Evolutionary conservation across 306 rosid species (phyloP).

Genomic region (Fagus crenata): DNA sequence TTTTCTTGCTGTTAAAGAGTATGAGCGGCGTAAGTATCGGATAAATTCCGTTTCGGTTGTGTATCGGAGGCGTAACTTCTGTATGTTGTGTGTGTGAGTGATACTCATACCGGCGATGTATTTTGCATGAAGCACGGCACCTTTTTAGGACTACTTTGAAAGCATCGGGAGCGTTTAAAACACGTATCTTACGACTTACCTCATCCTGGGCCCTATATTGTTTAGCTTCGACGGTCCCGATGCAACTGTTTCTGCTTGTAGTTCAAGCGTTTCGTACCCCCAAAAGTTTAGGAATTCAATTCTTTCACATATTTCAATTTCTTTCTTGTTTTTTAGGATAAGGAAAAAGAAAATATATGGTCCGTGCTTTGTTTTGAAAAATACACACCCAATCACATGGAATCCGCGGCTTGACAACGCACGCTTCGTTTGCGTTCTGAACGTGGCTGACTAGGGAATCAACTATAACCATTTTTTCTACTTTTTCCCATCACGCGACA

Average conservation of each 20-base stretch:
- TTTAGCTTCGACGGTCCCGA: slow-evolving; percentile 11
- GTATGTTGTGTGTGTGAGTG: neutral
- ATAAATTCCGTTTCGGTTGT: neutral
- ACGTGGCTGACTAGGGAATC: slow-evolving; percentile 28
- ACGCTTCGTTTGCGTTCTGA: slow-evolving; percentile 28
- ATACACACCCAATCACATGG: slow-evolving; percentile 39
- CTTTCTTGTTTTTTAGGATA: neutral
- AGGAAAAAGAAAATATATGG: neutral
- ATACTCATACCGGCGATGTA: slow-evolving; percentile 6
- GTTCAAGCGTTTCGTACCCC: neutral
- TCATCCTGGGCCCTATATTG: neutral
- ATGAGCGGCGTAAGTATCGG: neutral
- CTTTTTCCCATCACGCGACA: slow-evolving; percentile 5
- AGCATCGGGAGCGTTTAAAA: neutral
- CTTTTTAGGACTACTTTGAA: neutral
- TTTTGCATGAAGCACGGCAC: neutral
- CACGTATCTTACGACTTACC: slow-evolving; percentile 1
- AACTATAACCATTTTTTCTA: neutral
- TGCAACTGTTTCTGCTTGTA: neutral
- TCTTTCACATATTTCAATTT: neutral
- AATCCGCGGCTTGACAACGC: slow-evolving; percentile 43
- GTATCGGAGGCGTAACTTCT: neutral
- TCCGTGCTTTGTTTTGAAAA: slow-evolving; percentile 1
- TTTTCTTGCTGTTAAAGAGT: neutral
- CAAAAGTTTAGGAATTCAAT: neutral